Evolutionary conservation across 1,284 basidiomycete genomes (phyloP).

Genomic region (Vanrija pseudolonga): DNA sequence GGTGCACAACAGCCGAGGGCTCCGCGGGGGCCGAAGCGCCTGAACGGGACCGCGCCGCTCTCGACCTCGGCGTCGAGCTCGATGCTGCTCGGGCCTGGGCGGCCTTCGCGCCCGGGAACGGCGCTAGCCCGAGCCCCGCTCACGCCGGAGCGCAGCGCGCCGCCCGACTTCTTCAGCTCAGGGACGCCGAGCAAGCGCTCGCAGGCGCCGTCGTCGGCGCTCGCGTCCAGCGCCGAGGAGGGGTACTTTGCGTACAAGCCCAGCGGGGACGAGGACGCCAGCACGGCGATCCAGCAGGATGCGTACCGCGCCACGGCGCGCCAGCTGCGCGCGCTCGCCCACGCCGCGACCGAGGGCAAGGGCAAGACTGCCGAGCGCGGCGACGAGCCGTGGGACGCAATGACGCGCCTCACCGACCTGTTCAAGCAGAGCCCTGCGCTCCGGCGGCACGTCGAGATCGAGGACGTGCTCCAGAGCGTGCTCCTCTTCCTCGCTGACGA

Average conservation of each 20-base stretch:
- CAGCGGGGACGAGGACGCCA: constrained; percentile 5
- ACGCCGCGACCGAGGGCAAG: constrained; percentile 17
- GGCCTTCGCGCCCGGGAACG: constrained; percentile 29
- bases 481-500: constrained; percentile 72
- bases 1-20: constrained; percentile 26
- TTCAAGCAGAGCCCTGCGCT: constrained; percentile 73
- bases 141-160: constrained; percentile 15
- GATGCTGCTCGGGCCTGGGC: constrained; percentile 23
- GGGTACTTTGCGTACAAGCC: background rate
- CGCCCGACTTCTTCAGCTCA: constrained; percentile 12
- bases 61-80: constrained; percentile 12
- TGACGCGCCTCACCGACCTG: constrained; percentile 65
- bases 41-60: constrained; percentile 27
- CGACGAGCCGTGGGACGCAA: constrained; percentile 42
- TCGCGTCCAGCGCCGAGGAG: no score
- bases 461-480: constrained; percentile 69
- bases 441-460: constrained; percentile 66
- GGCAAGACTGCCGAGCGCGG: constrained; percentile 23
- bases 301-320: constrained; percentile 24
- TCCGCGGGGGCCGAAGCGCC: constrained; percentile 29
- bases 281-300: constrained; percentile 3
- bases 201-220: constrained; percentile 2
- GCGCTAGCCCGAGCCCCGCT: constrained; percentile 14
- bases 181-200: constrained; percentile 17
- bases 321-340: constrained; percentile 18